Evolutionary conservation across 2,329 filamentous ascomycete species (phyloP), one percentile per base, ranked within the genome.

Genomic region (Aspergillus fumigatiaffinis): DNA sequence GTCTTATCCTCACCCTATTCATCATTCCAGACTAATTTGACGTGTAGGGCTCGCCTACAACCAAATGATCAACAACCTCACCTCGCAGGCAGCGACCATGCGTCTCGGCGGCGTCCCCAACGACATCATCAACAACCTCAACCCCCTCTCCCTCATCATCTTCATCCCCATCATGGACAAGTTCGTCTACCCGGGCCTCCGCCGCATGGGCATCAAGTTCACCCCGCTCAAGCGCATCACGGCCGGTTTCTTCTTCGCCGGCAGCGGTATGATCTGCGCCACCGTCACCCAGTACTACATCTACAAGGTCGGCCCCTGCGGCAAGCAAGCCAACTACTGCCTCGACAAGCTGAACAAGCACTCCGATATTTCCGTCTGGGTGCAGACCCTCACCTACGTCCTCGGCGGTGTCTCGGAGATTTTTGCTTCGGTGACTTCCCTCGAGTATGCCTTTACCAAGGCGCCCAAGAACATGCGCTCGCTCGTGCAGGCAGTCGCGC

Each of bases 391-490:
- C 1, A 73, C 76, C 4, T 81, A 81, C 66, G 73, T 83, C 8
- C 72, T 86, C 2, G 78, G 83, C 56, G 83, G 79, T 59, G 77
- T 84, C 59, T 82, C 81, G 2, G 83, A 85, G 67, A 84, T 84
- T 66, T 80, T 84, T 61, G 79, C 81, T 2, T 82, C 78, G 10
- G 79, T 86, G 57, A 85, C 83, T 3, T 86, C 85, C 1, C 84
- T 89, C 62, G 89, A 91, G 70, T 91, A 90, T 62, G 89, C 89
- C 35, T 92, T 86, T 77, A 87, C 86, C 71, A 90, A 91, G 74
- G 88, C 88, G 0, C 89, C 89, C 26, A 84, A 83, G 67, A 91
- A 91, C 77, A 92, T 92, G 89, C 87, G 88, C 63, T 89, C 86
- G 1, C 80, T 92, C n/a, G 87, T 92, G 12, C 80, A 77, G 73